Evolutionary conservation across 2,329 filamentous ascomycete species (phyloP), one percentile per base, ranked within the genome.

Genomic region (Claviceps monticola): DNA sequence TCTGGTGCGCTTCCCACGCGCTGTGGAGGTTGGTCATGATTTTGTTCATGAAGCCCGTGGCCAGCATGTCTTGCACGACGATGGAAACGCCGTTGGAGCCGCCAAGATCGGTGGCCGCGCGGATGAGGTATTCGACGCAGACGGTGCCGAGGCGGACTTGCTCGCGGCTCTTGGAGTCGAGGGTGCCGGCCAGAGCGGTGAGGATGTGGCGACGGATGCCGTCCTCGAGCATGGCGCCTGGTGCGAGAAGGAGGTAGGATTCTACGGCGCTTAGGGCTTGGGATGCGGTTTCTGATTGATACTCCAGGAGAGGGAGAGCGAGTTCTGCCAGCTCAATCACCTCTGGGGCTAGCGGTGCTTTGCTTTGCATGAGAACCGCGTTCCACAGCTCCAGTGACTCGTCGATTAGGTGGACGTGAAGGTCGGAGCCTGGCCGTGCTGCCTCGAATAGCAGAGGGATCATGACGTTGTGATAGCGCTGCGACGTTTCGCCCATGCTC

Each of bases 321-420:
- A 75, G 68, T n/a, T 79, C 75, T 2, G 80, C 74, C 38, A 91
- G 72, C 3, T 73, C 70, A 4, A 85, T 65, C n/a, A 90, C 68
- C 14, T 82, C 79, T 0, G 74, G 68, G 1, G 80, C 74, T 3
- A 82, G 69, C 0, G 84, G 82, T 13, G 79, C 69, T 7, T 76
- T 74, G 53, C 82, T 83, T 60, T 88, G 80, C 56, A 74, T 73
- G 39, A 90, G 67, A 11, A 96, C 80, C 2, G 84, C 80, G 37
- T 78, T 76, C 91, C 91, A 97, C 3, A 98, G 77, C 52, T 96
- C 90, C 14, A 97, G 73, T 0, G 88, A 87, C 64, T 98, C 93
- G 55, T 97, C 93, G 13, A 95, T 80, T 11, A 98, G 78, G 61
- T 95, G 93, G 2, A 90, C 70, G 58, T 87, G 81, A 43, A 86